Base-by-base conservation (phyloP, 2,329 filamentous ascomycete genomes). In the Akanthomyces lecanii region DNA sequence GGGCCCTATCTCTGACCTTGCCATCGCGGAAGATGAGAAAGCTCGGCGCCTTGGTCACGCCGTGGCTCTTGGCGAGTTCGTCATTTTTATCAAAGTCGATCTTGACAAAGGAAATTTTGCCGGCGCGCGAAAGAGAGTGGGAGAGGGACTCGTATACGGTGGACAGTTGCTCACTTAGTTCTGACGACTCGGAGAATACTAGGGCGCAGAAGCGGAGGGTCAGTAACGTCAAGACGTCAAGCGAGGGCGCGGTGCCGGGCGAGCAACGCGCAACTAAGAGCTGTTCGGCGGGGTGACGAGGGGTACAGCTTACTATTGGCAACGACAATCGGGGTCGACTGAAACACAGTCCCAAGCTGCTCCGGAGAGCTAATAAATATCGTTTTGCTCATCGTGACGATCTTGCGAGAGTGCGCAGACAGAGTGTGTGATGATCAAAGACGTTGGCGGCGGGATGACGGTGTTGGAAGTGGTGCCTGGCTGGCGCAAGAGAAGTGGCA, bases 171-270 rank as follows among this genome's bases (percentile, higher is more conserved):
- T 91, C 90, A 84, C 92, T 96, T 71, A 92, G 90, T 40, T 81
- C 88, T 72, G 90, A 96, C 88, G 90, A 95, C 71, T 91, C 88
- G 71, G 92, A 91, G 71, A 91, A 94, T 82, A 97, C 92, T 96
- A 69, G 51, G 67, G 16, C 51, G 48, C 10, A 45, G 21, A 40
- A 23, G 3, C 23, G 44, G 14, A 30, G n/a, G 14, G 18, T 57
- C 16, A 64, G 64, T 48, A 54, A 36, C 12, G 44, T 40, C 45
- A 8, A 21, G 8, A 21, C 21, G 14, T 25, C 18, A 16, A 28
- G 28, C 11, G 12, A 30, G 14, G 28, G 28, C n/a, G 58, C 40
- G n/a, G 18, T 42, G 5, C 53, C 8, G 11, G 44, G 12, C n/a
- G n/a, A 63, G 59, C 48, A 58, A 30, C 21, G 65, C 70, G 59